Evolutionary conservation across 2,329 filamentous ascomycete species (phyloP).

Genomic region (Monilinia vaccinii-corymbosi): DNA sequence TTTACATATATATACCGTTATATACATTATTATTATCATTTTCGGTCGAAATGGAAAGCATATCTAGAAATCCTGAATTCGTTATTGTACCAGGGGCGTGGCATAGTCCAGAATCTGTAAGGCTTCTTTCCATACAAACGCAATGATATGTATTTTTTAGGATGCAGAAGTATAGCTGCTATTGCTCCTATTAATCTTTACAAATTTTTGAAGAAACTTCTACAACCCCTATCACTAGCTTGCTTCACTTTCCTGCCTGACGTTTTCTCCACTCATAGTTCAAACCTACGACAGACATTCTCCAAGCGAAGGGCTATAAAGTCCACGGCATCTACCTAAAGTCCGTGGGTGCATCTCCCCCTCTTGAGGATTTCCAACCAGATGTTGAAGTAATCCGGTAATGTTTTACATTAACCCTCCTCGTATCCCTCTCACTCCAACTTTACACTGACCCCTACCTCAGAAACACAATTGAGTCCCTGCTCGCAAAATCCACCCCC

Average conservation of each 20-base stretch:
- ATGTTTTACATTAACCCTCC: neutral
- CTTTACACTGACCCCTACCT: neutral
- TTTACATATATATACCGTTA: neutral
- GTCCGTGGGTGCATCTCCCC: slow-evolving; percentile 15
- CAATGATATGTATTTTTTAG: neutral
- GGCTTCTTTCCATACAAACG: neutral
- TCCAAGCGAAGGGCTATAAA: slow-evolving; percentile 16
- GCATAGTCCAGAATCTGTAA: slow-evolving; percentile 19
- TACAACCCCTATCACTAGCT: neutral
- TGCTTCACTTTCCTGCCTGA: neutral
- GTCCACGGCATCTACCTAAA: slow-evolving; percentile 15
- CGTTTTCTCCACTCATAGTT: neutral
- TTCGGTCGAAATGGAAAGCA: neutral
- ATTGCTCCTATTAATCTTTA: neutral
- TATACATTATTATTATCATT: too few relatives aligned
- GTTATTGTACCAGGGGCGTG: slow-evolving; percentile 24
- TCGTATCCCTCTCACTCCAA: too few relatives aligned
- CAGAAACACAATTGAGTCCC: slow-evolving; percentile 15
- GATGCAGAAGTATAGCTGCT: neutral
- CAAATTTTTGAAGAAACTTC: neutral
- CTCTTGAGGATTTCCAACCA: slow-evolving; percentile 21
- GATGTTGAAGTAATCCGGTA: slow-evolving; percentile 32
- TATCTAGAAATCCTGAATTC: slow-evolving; percentile 17
- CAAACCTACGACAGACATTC: neutral
- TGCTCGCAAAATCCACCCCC: slow-evolving; percentile 32